Evolutionary conservation across 768 basidiomycete species (phyloP), one percentile per base, ranked within the genome.

Genomic region (Kwoniella shandongensis): DNA sequence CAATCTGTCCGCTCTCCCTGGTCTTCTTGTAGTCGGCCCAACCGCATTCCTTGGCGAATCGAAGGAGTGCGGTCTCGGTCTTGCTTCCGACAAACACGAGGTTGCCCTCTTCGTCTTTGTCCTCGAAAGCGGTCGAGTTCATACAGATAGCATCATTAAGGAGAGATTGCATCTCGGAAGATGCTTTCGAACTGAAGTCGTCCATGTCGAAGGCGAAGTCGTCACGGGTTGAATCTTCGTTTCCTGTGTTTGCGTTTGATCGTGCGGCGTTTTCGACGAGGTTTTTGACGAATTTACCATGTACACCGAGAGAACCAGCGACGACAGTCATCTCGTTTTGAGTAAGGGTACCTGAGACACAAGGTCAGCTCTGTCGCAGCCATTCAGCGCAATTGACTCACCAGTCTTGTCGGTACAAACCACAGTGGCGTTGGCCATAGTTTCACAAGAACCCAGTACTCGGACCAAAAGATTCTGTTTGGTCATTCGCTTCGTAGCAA

Each of bases 401-500:
- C 67, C 67, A 52, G 69, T 72, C 51, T 71, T 71, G 55, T 71
- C 70, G 51, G 73, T 75, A 51, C 71, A 75, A 3, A 97, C 84
- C 57, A 97, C 92, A 20, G 88, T 93, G 4, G 94, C 89, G 67
- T 97, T 97, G 20, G 89, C 94, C 94, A 98, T 98, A 0, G 91
- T 98, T 79, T 99, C 96, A 77, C 94, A 98, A 12, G 92, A 92
- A 6, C 89, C 89, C 30, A 99, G 84, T 4, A 97, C 89, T 52
- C 94, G 91, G 27, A 98, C 96, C 40, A 99, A 84, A 0, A 98
- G 81, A 51, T 96, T 96, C 77, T 92, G 88, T 70, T 86, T 83
- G 8, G 93, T 89, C 96, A 98, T 98, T n/a, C 94, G 87, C 69
- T 89, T 92, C 44, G 96, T 99, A 0, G 94, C 96, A 70, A 98